Evolutionary conservation across 75 land plant species (phyloP), one percentile per base, ranked within the genome.

Genomic region (Cupressus sempervirens): DNA sequence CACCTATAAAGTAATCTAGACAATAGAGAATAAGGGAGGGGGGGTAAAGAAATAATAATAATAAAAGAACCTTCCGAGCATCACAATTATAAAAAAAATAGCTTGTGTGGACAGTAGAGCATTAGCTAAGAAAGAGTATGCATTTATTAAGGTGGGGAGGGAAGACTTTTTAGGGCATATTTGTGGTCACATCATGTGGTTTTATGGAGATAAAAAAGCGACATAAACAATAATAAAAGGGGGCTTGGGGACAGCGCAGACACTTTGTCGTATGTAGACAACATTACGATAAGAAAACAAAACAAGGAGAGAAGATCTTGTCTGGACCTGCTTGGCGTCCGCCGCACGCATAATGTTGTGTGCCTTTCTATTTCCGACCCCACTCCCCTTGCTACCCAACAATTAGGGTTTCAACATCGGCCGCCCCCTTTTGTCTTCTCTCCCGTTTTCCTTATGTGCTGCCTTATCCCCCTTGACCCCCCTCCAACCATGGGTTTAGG

Each of bases 331-430:
- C 81, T 77, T 77, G 81, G 81, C 81, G 81, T 77, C 81, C 81
- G 81, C 81, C 81, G 81, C 81, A 77, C 81, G 81, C 81, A 77
- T 77, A 41, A 41, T 77, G 46, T 77, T 77, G 46, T 77, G n/a
- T 77, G 10, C 46, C 81, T 38, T 26, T 23, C 1, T 43, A 4
- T 23, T 26, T 43, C 1, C 35, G 8, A n/a, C 45, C 45, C 16
- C 80, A 34, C 41, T n/a, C 43, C 9, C 14, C 18, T 20, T 0
- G 0, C 29, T 26, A 23, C 73, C 6, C 7, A 7, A 30, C 34
- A 11, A 30, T 77, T 77, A 77, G 81, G 81, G 81, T 77, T 77
- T 77, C 81, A 7, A 14, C 81, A 43, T 43, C 81, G 81, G 48
- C 81, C 29, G 81, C 32, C 73, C 34, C 73, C 73, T 26, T 77